Evolutionary conservation across 2,329 filamentous ascomycete genomes (phyloP), one percentile per base, ranked within the genome.

Genomic region (Bipolaris sorokiniana): DNA sequence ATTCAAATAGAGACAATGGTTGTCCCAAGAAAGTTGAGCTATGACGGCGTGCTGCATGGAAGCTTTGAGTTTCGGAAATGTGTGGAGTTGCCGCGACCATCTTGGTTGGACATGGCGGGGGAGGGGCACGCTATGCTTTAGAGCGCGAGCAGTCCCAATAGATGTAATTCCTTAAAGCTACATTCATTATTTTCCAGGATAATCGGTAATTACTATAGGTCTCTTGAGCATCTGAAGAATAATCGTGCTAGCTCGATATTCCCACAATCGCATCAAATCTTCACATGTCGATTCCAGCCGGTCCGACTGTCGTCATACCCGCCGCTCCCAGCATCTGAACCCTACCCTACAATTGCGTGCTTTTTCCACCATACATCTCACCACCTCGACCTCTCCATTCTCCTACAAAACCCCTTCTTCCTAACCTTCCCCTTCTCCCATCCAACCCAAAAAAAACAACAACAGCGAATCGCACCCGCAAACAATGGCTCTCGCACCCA

Each of bases 401-500:
- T 6, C n/a, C 37, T 4, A 22, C n/a, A 9, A 31, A 3, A 7
- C 18, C 15, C 16, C n/a, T n/a, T 26, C 1, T 10, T 2, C 20
- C 42, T n/a, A 18, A 20, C 10, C 5, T 13, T 10, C 22, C 3
- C 41, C 16, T 38, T 31, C n/a, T n/a, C 4, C 28, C 7, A 34
- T 38, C 40, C 20, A 15, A 22, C 7, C 37, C 22, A 6, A 16
- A 48, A 28, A 26, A 6, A 22, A 22, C 22, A 22, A 5, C 3
- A 5, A 23, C 6, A 22, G n/a, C 18, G 6, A 10, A 5, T 48
- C 22, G 15, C 7, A 34, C 7, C 10, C 41, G 51, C 11, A 28
- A 28, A 38, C 47, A 55, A 93, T 93, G 90, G 88, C 90, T 28
- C 84, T 93, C 68, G 86, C 89, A 65, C 90, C 90, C 65, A 91